phyloP scores from a whole-genome alignment of 1,284 basidiomycete species.

The Puccinia coronata region DNA sequence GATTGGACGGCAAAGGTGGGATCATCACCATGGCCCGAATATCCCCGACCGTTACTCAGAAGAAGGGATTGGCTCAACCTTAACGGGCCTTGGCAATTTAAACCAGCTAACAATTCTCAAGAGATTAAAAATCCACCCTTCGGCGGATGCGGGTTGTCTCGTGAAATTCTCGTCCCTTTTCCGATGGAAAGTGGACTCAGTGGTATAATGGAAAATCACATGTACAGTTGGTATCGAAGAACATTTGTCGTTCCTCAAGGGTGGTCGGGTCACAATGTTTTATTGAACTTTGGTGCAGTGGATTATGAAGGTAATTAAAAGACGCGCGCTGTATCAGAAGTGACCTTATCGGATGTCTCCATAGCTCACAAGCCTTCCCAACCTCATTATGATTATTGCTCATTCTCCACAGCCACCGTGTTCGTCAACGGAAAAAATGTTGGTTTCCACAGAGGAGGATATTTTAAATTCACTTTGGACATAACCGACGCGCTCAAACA shows the following conservation, averaged over 20 bases:
- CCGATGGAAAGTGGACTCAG: conserved; percentile 43
- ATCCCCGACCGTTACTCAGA: conserved; percentile 30
- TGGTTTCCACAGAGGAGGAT: conserved; percentile 50
- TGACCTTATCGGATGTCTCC: not conserved
- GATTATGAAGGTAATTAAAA: conserved; percentile 47
- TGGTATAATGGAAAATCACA: conserved; percentile 45
- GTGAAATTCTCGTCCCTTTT: conserved; percentile 41
- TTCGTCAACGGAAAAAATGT: conserved; percentile 49
- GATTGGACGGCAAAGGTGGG: conserved; percentile 45
- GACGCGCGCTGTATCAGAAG: not conserved
- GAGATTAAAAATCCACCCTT: conserved; percentile 34
- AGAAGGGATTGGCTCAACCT: conserved; percentile 36
- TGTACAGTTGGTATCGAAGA: conserved; percentile 39
- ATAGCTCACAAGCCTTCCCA: not conserved
- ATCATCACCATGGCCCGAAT: conserved; percentile 36
- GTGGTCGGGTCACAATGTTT: conserved; percentile 24
- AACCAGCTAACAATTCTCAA: conserved; percentile 24
- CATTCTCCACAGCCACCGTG: conserved; percentile 50
- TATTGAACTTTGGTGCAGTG: conserved; percentile 44
- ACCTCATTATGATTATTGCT: too few relatives aligned
- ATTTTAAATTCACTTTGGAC: conserved; percentile 45
- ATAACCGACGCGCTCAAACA: conserved; percentile 32
- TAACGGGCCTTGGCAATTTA: conserved; percentile 46
- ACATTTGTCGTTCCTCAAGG: conserved; percentile 18
- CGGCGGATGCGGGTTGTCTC: conserved; percentile 5